Evolutionary conservation across 2,329 filamentous ascomycete species (phyloP).

Genomic region (Colletotrichum aenigma): DNA sequence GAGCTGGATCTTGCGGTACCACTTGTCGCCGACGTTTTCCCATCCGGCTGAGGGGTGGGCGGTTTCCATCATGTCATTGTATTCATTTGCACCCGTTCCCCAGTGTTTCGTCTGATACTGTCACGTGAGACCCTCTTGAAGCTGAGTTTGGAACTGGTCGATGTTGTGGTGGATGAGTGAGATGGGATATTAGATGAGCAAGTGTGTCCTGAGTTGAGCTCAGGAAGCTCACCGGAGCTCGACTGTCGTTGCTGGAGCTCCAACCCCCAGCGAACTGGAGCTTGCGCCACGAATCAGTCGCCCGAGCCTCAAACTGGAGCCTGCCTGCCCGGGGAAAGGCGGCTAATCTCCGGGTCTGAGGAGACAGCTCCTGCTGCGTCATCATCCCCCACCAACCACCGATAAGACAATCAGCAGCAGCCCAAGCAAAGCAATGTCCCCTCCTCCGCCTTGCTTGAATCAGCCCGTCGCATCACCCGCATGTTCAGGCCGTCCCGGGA

Average conservation of each 20-base stretch:
- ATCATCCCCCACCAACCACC: neutral
- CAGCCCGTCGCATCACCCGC: neutral
- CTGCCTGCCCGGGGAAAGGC: neutral
- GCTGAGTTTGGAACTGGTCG: neutral
- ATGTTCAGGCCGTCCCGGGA: neutral
- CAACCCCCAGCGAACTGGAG: neutral
- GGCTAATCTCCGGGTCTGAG: constrained; percentile 9
- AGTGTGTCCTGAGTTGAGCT: neutral
- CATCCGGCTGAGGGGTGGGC: constrained; percentile 82
- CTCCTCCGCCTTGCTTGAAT: neutral
- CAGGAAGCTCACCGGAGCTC: neutral
- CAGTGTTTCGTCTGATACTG: neutral
- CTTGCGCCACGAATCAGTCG: constrained; percentile 11
- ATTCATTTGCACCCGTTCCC: constrained; percentile 20
- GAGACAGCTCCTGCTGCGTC: constrained; percentile 1
- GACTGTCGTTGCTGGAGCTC: neutral
- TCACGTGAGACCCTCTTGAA: accelerated
- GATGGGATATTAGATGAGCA: neutral
- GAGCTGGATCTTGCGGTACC: constrained; percentile 93
- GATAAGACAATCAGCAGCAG: neutral
- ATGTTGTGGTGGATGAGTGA: neutral
- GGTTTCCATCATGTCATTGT: constrained; percentile 55
- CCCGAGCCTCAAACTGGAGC: neutral
- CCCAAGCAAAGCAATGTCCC: neutral
- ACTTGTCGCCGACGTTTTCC: constrained; percentile 91